Evolutionary conservation across 345 rosid species (phyloP), one percentile per base, ranked within the genome.

Genomic region (Combretum micranthum): DNA sequence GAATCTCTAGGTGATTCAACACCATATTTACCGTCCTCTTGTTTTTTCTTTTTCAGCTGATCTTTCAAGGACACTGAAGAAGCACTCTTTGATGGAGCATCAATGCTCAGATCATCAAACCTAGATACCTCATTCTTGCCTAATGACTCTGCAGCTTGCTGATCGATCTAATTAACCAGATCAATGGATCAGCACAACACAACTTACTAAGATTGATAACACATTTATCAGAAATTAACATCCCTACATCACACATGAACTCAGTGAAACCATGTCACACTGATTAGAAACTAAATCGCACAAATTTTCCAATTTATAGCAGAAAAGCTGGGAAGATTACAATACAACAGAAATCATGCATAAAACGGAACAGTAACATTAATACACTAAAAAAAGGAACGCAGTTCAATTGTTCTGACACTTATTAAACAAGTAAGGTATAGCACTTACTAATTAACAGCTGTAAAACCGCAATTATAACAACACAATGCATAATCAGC

Each of bases 121-220:
- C 66, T 70, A 45, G 76, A 55, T 63, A 68, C 75, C 44, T 88
- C 97, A 59, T 79, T 76, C 74, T 92, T 92, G 50, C 83, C 70
- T 51, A 92, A 81, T 48, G 98, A 86, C 47, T 86, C 98, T 18
- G 96, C 95, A 20, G 98, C 98, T 72, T 86, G 93, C 72, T 88
- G 93, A 73, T 92, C 96, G 65, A 92, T 80, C 98, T 92, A 82
- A 65, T 42, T 61, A 64, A 46, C 64, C 47, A 42, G 25, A 69
- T 58, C 57, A 66, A 44, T n/a, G 54, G 44, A 68, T 23, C 23
- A 32, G 44, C 13, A 62, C 44, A 15, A 45, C 43, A 54, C 37
- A 52, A 15, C 4, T 22, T 59, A 13, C 57, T 47, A n/a, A 48
- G 17, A 46, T 53, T 13, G 22, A 62, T 48, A 56, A 8, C 5